Base-by-base conservation (phyloP, 176 grass and related monocot genomes). In the Alopecurus myosuroides region DNA sequence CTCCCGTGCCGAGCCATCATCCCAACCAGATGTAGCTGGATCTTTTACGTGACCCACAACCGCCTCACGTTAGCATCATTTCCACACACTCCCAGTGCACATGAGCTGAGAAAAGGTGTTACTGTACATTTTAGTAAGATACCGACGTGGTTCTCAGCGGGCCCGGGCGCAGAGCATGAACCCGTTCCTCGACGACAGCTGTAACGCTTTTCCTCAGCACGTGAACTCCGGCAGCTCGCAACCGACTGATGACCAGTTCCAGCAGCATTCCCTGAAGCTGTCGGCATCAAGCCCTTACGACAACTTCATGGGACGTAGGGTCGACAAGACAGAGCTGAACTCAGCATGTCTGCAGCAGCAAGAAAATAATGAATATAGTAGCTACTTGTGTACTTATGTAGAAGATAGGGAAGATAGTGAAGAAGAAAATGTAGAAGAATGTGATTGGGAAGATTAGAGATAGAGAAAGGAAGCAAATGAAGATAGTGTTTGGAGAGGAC, bases 211-310 rank as follows among this genome's bases (percentile, higher is more conserved):
- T 23, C 74, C 72, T 63, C 83, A 93, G 64, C 23, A 75, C 65
- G 56, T 76, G 57, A 84, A 73, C 3, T 42, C 66, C 3, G 52
- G n/a, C 77, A 83, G 88, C 48, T 25, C 75, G 3, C 85, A 87
- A 30, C 13, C 56, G 1, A 42, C 25, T 17, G 74, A 34, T 20
- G 61, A 84, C 6, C 79, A 46, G 6, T 78, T 69, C 79, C 78
- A 90, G 29, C 88, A 86, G 30, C 85, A 91, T 3, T 81, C 58
- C 76, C 76, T 94, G 50, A 98, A 86, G 87, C 91, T 95, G 55
- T 93, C 96, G 5, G 93, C 91, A 3, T 87, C 96, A 30, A 98
- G 85, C 77, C 96, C 96, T 0, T 98, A 92, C 11, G 96, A 98
- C 65, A 90, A 94, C 77, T 98, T 98, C 86, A 89, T 89, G 45